Percentiles rank a stretch among this genome's conserved stretches.
These are phyloP conservation scores for Wickerhamiella domercqiae DNA, from an alignment of 805 yeast species.

Conservation along the genomic window DNA sequence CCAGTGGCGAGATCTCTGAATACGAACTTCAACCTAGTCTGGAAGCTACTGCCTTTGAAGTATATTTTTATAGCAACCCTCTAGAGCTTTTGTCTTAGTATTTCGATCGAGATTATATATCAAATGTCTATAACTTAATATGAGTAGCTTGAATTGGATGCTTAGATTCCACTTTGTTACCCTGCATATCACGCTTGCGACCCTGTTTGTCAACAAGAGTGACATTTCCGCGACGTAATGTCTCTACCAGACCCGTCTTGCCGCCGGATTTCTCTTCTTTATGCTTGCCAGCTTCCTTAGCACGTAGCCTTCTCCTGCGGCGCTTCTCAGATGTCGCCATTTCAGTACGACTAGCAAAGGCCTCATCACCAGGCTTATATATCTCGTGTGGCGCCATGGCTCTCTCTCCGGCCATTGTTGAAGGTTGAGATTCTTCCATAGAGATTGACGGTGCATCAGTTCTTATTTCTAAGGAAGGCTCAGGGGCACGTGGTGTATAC, in stretches of 20 bases:
- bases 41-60: too few relatives aligned
- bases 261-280: conserved; percentile 31
- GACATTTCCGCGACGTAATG: conserved; percentile 61
- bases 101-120: too few relatives aligned
- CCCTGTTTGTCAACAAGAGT: conserved; percentile 68
- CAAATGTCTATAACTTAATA: conserved; percentile 21
- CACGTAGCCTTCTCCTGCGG: conserved; percentile 70
- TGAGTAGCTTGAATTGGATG: conserved; percentile 16
- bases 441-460: conserved; percentile 67
- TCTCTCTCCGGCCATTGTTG: conserved; percentile 54
- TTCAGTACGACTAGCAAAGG: conserved; percentile 11
- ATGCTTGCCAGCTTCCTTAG: conserved; percentile 27
- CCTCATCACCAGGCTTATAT: conserved; percentile 31
- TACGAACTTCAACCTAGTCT: too few relatives aligned
- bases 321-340: conserved; percentile 27
- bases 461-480: conserved; percentile 64
- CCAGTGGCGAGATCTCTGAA: too few relatives aligned
- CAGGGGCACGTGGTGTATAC: conserved; percentile 80
- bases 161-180: conserved; percentile 40
- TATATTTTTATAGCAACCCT: too few relatives aligned
- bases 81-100: too few relatives aligned
- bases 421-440: conserved; percentile 96
- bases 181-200: conserved; percentile 55
- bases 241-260: conserved; percentile 37
- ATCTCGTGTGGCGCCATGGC: conserved; percentile 93